Base-by-base conservation (phyloP, 177 flowering plant genomes). In the Vitis hybrid region DNA sequence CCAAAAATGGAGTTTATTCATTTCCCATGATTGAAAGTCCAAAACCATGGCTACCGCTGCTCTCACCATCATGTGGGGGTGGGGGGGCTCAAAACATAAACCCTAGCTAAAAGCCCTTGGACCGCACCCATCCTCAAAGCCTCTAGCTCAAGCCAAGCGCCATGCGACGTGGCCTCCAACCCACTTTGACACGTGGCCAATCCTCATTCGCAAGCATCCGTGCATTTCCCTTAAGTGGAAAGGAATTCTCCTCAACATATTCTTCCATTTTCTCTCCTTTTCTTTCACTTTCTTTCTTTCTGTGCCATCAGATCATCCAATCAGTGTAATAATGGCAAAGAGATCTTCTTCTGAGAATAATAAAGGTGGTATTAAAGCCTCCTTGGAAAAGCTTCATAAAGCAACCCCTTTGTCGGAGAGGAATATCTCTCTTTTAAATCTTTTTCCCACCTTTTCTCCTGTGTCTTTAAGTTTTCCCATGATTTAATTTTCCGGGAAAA, bases 281-380 rank as follows among this genome's bases (percentile, higher is more conserved):
- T 30, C 51, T 19, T 51, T 51, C n/a, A 10, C 23, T 60, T 51
- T 51, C 68, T 72, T 64, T 56, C 50, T 34, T 72, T 72, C 63
- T 58, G 59, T 66, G 60, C 75, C 75, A 72, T 45, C 66, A 66
- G 52, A 72, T 72, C 48, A 65, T 50, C 60, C 70, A 66, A 66
- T 72, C 60, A 60, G 19, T 23, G 39, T 66, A 14, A 66, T 32
- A 72, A 66, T 66, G 65, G 65, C 60, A 13, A 18, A 19, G 54
- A 64, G 68, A 72, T 65, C 60, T 59, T 65, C 59, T 50, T 26
- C 9, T 15, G 60, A 59, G 69, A 72, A 72, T 66, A 59, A 56
- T 48, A 70, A 70, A 39, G 51, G 56, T 62, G 72, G 52, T 63
- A 4, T 48, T 39, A 70, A 70, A 62, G 65, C 65, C 54, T 18